These are phyloP conservation scores for Trichoderma afroharzianum DNA, from an alignment of 2,329 filamentous ascomycete species.

Conservation along the genomic window DNA sequence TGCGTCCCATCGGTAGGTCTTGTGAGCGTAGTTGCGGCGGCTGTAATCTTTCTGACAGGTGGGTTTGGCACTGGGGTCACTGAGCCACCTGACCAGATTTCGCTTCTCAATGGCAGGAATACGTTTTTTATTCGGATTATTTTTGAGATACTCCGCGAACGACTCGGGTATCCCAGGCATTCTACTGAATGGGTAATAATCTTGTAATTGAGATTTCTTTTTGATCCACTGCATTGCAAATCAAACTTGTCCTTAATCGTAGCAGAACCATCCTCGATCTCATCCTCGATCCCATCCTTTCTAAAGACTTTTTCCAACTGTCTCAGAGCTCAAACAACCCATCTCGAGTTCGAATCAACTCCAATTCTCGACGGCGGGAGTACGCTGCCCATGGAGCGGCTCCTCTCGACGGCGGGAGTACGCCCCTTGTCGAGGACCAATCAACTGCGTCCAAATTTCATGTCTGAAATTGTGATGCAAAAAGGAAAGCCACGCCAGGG, in stretches of 20 bases:
- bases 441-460: neutral
- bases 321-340: neutral
- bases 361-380: neutral
- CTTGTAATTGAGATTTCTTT: neutral
- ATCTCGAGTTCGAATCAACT: neutral
- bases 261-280: neutral
- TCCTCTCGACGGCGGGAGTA: slow-evolving; percentile 8
- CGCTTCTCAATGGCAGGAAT: neutral
- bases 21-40: slow-evolving; percentile 19
- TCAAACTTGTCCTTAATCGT: neutral
- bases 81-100: neutral
- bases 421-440: neutral
- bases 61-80: neutral
- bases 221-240: neutral
- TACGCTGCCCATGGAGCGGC: neutral
- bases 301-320: neutral
- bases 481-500: neutral
- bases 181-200: neutral
- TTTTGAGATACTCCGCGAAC: neutral
- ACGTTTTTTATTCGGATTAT: neutral
- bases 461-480: neutral
- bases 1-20: slow-evolving; percentile 18
- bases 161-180: neutral
- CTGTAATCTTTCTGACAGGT: slow-evolving; percentile 16
- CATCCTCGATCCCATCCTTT: neutral